These are phyloP conservation scores for Phoenix dactylifera DNA, from an alignment of 176 grass and related monocot species.

Conservation along the genomic window DNA sequence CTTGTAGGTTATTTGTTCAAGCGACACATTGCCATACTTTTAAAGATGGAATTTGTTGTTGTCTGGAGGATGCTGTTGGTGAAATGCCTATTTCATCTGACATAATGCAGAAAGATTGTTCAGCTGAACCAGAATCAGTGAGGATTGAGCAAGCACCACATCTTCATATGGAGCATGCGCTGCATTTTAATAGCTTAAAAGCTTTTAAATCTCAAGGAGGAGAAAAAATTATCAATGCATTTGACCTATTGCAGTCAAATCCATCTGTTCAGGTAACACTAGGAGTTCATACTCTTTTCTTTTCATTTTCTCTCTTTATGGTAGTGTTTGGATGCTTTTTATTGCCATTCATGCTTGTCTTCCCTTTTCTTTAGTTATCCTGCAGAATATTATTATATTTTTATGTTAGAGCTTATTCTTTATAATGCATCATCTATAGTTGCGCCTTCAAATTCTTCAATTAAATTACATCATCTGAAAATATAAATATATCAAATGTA, in stretches of 20 bases:
- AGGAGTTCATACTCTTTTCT: neutral
- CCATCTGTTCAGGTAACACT: constrained; percentile 1
- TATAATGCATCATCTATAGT: no score
- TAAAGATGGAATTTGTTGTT: constrained; percentile 1
- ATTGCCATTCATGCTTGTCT: no score
- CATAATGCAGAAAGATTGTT: neutral
- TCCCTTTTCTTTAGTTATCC: no score
- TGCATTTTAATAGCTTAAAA: neutral
- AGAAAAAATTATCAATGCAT: neutral
- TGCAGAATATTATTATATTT: no score
- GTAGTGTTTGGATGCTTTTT: no score
- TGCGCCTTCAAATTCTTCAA: no score
- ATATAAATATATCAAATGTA: no score
- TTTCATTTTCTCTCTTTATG: neutral
- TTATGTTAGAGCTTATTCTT: no score
- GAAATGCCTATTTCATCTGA: neutral
- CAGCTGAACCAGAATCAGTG: neutral
- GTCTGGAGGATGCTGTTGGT: neutral
- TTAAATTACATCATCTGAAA: no score
- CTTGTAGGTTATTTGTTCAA: neutral
- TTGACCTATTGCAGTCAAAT: neutral
- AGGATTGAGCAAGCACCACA: neutral
- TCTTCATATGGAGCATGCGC: neutral
- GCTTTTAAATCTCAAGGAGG: neutral
- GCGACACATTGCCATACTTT: neutral